Conservation (phyloP, 257 asterid species). For the Plantago ovata region DNA sequence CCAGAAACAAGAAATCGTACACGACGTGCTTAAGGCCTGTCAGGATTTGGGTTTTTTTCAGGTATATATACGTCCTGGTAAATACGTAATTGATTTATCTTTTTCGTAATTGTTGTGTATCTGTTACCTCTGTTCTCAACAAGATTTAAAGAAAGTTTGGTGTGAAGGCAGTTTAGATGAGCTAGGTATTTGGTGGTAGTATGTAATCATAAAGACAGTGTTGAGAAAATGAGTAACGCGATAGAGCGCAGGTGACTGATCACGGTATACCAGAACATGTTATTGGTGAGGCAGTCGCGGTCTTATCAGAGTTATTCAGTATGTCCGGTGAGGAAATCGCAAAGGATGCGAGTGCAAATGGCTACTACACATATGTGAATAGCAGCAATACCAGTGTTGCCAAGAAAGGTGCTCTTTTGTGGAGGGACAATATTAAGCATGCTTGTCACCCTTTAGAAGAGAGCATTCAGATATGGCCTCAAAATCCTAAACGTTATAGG, state of each 20-base stretch:
- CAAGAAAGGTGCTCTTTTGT: conserved; percentile 42
- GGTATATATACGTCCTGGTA: too few relatives aligned
- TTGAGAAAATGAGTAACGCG: too few relatives aligned
- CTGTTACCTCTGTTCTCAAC: too few relatives aligned
- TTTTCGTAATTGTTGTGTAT: too few relatives aligned
- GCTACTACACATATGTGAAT: conserved; percentile 42
- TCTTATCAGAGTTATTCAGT: conserved; percentile 33
- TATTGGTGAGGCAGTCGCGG: conserved; percentile 26
- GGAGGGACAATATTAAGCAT: conserved; percentile 65
- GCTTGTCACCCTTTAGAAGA: conserved; percentile 55
- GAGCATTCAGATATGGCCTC: conserved; percentile 54
- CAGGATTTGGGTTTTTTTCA: conserved; percentile 50
- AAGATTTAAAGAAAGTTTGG: too few relatives aligned
- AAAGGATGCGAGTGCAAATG: conserved; percentile 30
- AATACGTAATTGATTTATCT: too few relatives aligned
- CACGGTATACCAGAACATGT: conserved; percentile 44
- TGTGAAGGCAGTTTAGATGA: too few relatives aligned
- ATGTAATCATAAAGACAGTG: too few relatives aligned
- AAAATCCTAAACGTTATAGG: conserved; percentile 48
- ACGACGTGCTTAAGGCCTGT: conserved; percentile 29
- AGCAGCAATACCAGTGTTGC: conserved; percentile 24
- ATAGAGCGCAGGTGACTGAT: conserved; percentile 31
- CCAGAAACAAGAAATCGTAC: conserved; percentile 23
- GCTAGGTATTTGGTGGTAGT: too few relatives aligned
- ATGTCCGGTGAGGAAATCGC: conserved; percentile 33